Evolutionary conservation across 805 yeast genomes (phyloP).

Genomic region (Candida bentonensis): DNA sequence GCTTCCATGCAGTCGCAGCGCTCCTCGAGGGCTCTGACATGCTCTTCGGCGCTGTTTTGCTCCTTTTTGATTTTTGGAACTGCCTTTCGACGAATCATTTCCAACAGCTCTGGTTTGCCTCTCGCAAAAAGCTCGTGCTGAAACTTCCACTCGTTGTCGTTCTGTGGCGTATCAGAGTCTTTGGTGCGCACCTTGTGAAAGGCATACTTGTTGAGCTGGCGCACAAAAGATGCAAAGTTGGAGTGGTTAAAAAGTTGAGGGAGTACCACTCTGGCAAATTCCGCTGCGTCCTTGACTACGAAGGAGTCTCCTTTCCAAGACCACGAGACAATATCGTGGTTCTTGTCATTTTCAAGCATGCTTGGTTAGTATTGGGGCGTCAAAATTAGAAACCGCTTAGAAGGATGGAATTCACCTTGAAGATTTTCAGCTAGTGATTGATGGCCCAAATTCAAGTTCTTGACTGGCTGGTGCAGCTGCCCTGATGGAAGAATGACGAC

Average conservation of each 20-base stretch:
- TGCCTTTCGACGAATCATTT: conserved; percentile 74
- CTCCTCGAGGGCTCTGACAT: not conserved
- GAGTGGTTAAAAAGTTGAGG: conserved; percentile 92
- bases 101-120: conserved; percentile 65
- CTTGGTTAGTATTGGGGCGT: conserved; percentile 1
- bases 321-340: not conserved
- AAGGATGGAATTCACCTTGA: no score
- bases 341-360: not conserved
- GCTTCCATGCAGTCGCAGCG: conserved; percentile 6
- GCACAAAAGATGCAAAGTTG: conserved; percentile 86
- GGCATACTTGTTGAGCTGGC: conserved; percentile 93
- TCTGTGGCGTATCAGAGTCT: conserved; percentile 7
- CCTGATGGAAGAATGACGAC: no score
- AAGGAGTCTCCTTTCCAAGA: conserved; percentile 1
- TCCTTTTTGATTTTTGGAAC: conserved; percentile 40
- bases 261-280: conserved; percentile 31
- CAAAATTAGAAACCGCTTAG: no score
- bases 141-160: conserved; percentile 72
- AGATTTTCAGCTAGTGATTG: no score
- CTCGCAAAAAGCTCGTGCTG: conserved; percentile 77
- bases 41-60: not conserved
- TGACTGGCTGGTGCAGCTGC: no score
- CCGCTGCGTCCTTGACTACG: not conserved
- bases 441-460: no score
- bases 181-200: conserved; percentile 84